Conservation (phyloP, 202 grass and related monocot species). For the Setaria italica region DNA sequence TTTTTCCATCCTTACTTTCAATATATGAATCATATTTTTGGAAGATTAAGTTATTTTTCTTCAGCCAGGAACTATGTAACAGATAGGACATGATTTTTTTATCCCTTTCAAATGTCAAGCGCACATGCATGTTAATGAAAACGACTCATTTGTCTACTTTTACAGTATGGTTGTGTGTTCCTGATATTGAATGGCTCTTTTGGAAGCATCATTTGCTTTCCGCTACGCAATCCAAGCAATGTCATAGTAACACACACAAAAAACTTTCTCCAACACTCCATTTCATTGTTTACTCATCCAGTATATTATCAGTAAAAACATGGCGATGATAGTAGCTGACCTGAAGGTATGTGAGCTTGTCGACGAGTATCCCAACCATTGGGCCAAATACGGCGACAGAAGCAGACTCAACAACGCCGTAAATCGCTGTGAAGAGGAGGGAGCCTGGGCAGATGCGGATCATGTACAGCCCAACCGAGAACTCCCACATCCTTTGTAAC, state of each 20-base stretch:
- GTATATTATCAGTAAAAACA: neutral
- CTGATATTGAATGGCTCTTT: neutral
- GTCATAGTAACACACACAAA: neutral
- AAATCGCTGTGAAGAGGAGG: conserved; percentile 74
- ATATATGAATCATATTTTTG: neutral
- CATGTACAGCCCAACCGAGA: conserved; percentile 83
- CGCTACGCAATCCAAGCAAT: too few species aligned
- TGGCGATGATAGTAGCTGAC: neutral
- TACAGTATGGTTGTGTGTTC: neutral
- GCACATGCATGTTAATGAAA: neutral
- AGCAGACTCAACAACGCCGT: conserved; percentile 71
- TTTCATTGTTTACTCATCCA: neutral
- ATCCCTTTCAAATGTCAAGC: neutral
- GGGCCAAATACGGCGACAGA: conserved; percentile 64
- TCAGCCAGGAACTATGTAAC: neutral
- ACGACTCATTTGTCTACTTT: neutral
- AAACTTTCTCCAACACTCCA: neutral
- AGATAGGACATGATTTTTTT: neutral
- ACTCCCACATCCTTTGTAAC: conserved; percentile 79
- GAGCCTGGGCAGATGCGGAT: conserved; percentile 80
- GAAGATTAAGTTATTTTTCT: neutral
- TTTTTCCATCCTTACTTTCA: neutral
- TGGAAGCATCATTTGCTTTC: neutral
- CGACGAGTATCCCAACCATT: conserved; percentile 59
- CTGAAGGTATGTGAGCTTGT: conserved; percentile 76